Percentiles rank a stretch among this genome's conserved stretches.
These are phyloP conservation scores for Eimeria falciformis DNA, from an alignment of 169 alveolate species.

Conservation along the genomic window DNA sequence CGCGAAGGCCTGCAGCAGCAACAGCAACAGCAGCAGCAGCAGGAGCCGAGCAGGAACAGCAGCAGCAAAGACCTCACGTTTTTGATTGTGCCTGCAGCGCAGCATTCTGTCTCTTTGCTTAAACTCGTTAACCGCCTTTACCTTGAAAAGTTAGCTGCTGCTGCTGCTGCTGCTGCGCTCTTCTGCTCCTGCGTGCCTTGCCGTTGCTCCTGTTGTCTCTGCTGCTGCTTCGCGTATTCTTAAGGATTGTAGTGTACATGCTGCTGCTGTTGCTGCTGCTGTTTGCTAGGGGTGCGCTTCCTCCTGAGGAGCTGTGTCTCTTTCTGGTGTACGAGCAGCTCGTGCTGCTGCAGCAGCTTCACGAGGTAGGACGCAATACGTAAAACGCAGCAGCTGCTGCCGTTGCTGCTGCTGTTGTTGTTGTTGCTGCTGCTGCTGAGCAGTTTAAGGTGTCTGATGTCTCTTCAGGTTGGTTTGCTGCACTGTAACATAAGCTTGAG, in stretches of 20 bases:
- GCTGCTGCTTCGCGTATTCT: neutral
- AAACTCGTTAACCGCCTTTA: neutral
- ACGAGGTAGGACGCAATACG: neutral
- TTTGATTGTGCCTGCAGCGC: slow-evolving; percentile 11
- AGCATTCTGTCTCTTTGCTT: slow-evolving; percentile 16
- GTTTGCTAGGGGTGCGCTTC: slow-evolving; percentile 24
- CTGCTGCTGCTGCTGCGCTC: slow-evolving; percentile 3
- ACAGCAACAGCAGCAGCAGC: slow-evolving; percentile 18
- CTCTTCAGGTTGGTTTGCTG: slow-evolving; percentile 40
- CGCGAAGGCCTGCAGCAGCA: neutral
- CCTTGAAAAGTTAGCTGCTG: neutral
- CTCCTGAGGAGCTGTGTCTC: slow-evolving; percentile 32
- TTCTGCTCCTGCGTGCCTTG: neutral
- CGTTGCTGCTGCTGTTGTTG: slow-evolving; percentile 11
- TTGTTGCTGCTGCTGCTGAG: neutral
- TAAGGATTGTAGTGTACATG: neutral
- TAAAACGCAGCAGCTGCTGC: slow-evolving; percentile 2
- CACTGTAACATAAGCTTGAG: slow-evolving; percentile 34
- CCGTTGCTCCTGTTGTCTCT: slow-evolving; percentile 1
- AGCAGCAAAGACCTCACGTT: slow-evolving; percentile 33
- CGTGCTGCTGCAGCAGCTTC: slow-evolving; percentile 54
- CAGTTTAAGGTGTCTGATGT: neutral
- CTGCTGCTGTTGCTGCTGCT: slow-evolving; percentile 19
- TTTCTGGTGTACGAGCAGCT: slow-evolving; percentile 48
- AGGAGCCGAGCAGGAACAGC: slow-evolving; percentile 44